Evolutionary conservation across 306 rosid species (phyloP).

Genomic region (Cucumis hystrix): DNA sequence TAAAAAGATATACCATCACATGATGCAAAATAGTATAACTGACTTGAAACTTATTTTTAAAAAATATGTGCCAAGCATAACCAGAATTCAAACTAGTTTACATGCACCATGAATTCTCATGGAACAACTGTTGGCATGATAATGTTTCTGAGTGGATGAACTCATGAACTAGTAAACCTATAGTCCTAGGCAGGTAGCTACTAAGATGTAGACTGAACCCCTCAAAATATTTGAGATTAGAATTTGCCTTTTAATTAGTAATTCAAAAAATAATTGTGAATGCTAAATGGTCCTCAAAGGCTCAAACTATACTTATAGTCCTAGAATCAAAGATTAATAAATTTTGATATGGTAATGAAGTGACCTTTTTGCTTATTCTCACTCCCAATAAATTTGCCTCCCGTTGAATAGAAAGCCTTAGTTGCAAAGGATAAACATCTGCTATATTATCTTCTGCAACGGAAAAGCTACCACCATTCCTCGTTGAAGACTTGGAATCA

Average conservation of each 20-base stretch:
- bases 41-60: neutral
- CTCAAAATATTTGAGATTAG: neutral
- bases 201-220: neutral
- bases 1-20: neutral
- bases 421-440: constrained; percentile 92
- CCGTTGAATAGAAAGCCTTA: constrained; percentile 62
- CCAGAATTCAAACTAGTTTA: neutral
- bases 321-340: constrained; percentile 1
- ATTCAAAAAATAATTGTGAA: neutral
- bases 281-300: neutral
- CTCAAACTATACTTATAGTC: neutral
- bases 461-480: constrained; percentile 56
- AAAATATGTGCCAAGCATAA: neutral
- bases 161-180: neutral
- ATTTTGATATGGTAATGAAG: neutral
- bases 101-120: neutral
- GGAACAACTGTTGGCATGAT: neutral
- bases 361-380: constrained; percentile 88
- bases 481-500: constrained; percentile 46
- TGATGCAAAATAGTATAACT: neutral
- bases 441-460: constrained; percentile 63
- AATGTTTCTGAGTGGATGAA: neutral
- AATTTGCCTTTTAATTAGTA: neutral
- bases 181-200: neutral
- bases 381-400: constrained; percentile 71